Base-by-base conservation (phyloP, 1,139 yeast genomes). In the Saccharomycopsis hybrid region DNA sequence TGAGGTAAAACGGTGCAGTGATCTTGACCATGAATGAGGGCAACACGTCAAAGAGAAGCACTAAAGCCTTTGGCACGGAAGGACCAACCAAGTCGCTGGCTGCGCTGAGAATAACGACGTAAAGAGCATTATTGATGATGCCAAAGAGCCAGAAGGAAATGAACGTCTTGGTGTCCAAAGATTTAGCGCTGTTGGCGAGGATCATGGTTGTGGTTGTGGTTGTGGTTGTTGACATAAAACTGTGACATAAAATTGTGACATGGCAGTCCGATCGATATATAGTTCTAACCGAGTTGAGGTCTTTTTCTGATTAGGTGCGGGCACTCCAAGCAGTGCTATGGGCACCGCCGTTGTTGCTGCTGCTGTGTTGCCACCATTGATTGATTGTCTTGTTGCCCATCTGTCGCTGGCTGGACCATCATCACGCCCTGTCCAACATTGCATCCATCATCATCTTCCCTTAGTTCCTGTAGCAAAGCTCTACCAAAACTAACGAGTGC, bases 31-130 rank as follows among this genome's bases (percentile, higher is more conserved):
- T 35, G 58, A 90, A 83, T 1, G 96, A 78, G 0, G 98, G 97
- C 36, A 86, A 57, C 36, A 92, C 87, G 63, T 92, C 96, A 0
- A 96, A 94, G 52, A 92, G 67, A 11, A 92, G 68, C 3, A 92
- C 96, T 4, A 83, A 70, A 0, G 95, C 92, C 64, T 92, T 90
- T 11, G 97, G 97, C 0, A 86, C 77, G 18, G 73, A 60, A 0
- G 87, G 77, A 0, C 97, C 96, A 1, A 90, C 97, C 24, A 92
- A 69, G 62, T 92, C 97, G 40, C 86, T 78, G 2, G 97, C 97
- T 0, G 97, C 96, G 0, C 95, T 82, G 25, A 92, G 70, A 42
- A 90, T 89, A 32, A 92, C 92, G 46, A 90, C 97, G 67, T 90
- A 92, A 2, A 90, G 75, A 4, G 90, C 85, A 63, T 92, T 92